These are phyloP conservation scores for Ceratobasidium sp. DNA, from an alignment of 1,284 basidiomycete species.

Conservation along the genomic window DNA sequence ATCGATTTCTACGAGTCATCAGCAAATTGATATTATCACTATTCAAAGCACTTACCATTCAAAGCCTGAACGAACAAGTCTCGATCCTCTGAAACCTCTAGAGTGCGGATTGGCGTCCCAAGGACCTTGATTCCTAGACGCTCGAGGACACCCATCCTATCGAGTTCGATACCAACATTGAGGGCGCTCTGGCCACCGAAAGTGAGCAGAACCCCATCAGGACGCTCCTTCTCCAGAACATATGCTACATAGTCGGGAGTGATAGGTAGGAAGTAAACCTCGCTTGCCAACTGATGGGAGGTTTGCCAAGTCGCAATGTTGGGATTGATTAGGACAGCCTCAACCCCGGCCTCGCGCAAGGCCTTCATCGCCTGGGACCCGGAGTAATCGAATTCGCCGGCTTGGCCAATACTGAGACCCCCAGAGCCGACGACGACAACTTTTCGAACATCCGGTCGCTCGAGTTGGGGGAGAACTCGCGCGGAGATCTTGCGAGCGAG, in stretches of 20 bases:
- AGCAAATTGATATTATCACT: conserved; percentile 19
- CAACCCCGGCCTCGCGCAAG: conserved; percentile 91
- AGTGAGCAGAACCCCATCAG: conserved; percentile 95
- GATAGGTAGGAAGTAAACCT: conserved; percentile 98
- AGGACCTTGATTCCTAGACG: conserved; percentile 92
- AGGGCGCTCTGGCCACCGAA: conserved; percentile 98
- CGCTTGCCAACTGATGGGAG: conserved; percentile 92
- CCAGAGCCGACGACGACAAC: conserved; percentile 97
- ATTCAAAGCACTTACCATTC: conserved; percentile 67
- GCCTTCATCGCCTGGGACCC: conserved; percentile 99
- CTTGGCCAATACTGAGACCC: conserved; percentile 96
- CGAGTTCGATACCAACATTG: conserved; percentile 96
- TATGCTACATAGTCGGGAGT: conserved; percentile 98
- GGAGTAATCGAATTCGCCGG: conserved; percentile 99
- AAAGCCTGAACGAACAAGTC: conserved; percentile 97
- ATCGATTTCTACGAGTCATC: conserved; percentile 76
- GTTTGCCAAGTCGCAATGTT: conserved; percentile 98
- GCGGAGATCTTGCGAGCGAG: conserved; percentile 89
- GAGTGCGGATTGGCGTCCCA: conserved; percentile 91
- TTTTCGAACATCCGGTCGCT: conserved; percentile 88
- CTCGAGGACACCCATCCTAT: conserved; percentile 97
- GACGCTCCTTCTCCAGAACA: conserved; percentile 96
- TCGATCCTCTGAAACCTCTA: conserved; percentile 96
- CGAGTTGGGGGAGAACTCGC: conserved; percentile 84
- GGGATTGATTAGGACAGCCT: conserved; percentile 95